Base-by-base conservation (phyloP, 108 stramenopile genomes). In the Conticribra guillardii region DNA sequence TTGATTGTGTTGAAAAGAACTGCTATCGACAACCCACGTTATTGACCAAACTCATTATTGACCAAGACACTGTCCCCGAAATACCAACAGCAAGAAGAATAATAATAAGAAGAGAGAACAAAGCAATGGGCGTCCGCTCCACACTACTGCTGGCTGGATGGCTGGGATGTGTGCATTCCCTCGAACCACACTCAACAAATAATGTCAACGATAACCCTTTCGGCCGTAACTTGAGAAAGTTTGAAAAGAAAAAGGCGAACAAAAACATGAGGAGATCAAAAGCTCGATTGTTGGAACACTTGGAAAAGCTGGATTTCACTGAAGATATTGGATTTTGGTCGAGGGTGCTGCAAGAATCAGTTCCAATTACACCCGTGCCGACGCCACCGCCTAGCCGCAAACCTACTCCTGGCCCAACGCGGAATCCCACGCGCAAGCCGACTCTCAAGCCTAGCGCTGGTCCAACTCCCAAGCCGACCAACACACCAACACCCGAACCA, bases 271-370 rank as follows among this genome's bases (percentile, higher is more conserved):
- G 37, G 11, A 41, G n/a, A n/a, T n/a, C n/a, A n/a, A n/a, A n/a
- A n/a, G n/a, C n/a, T n/a, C n/a, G n/a, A n/a, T n/a, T n/a, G n/a
- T n/a, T n/a, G n/a, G n/a, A n/a, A n/a, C n/a, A 41, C 8, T 11
- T 41, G 5, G 8, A 11, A 9, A 41, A 41, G 37, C 11, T 63
- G 7, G 62, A 63, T 28, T 32, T 63, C 1, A 63, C 47, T 50
- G 71, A 72, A 63, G 71, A 72, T 55, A 54, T 72, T 1, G 60
- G 8, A n/a, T 72, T 72, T 26, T 72, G 71, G 71, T 54, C 71
- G 32, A 60, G 61, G 55, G 26, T 62, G 27, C 50, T 72, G 34
- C 61, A 72, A 33, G 44, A 51, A 30, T 72, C 71, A 19, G 16
- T 54, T 31, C 59, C 69, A 21, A 30, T 53, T 22, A 54, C 60